These are phyloP conservation scores for Candida qinlingensis DNA, from an alignment of 805 yeast genomes.

Conservation along the genomic window DNA sequence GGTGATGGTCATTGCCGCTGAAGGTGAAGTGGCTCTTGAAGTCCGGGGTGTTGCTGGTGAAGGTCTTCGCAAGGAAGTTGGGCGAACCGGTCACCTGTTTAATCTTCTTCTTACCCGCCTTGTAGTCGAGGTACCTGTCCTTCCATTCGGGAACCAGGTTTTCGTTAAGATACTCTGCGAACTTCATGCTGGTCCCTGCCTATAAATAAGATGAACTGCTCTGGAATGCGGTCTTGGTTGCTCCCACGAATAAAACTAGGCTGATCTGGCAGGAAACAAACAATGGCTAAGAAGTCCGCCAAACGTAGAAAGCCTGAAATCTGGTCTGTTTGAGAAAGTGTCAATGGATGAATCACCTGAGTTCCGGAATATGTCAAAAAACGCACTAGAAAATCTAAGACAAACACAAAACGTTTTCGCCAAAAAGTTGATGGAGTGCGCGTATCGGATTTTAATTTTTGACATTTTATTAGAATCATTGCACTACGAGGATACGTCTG, in stretches of 20 bases:
- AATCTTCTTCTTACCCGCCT: conserved; percentile 31
- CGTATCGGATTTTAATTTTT: not conserved
- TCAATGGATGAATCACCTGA: too few species aligned
- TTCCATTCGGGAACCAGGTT: conserved; percentile 77
- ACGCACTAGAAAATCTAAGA: not conserved
- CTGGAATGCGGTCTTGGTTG: not conserved
- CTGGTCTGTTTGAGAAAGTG: not conserved
- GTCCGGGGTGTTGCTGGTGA: not conserved
- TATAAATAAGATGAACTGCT: too few species aligned
- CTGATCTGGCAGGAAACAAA: not conserved
- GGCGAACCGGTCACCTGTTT: conserved; percentile 22
- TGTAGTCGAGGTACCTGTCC: conserved; percentile 71
- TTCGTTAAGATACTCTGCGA: conserved; percentile 14
- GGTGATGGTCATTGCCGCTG: not conserved
- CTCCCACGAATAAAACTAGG: not conserved
- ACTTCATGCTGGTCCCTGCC: conserved; percentile 7
- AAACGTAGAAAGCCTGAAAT: not conserved
- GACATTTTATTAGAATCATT: too few species aligned
- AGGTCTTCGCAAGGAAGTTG: conserved; percentile 1
- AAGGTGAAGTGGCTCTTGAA: not conserved
- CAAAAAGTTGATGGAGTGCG: conserved; percentile 1
- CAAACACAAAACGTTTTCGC: too few species aligned
- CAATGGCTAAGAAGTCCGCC: not conserved
- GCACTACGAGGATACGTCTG: too few species aligned
- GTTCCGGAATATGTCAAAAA: not conserved